Conservation (phyloP, 768 basidiomycete species). For the Xerocomellus chrysenteron region DNA sequence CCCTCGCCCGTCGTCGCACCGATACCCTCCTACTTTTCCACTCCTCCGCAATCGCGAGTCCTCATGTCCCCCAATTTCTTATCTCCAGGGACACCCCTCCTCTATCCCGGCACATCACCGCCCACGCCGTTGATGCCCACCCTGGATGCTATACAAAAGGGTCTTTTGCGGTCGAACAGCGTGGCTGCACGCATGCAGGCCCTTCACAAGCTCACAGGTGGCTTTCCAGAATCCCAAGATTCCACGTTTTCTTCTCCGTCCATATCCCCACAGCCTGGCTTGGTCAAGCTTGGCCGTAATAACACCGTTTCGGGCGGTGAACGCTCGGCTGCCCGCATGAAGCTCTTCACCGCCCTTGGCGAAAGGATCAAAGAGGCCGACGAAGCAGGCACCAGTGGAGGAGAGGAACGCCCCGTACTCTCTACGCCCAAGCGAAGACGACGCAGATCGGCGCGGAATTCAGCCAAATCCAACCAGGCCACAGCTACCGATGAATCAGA, state of each 20-base stretch:
- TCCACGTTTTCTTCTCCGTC: slow-evolving; percentile 49
- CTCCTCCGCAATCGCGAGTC: slow-evolving; percentile 41
- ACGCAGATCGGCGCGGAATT: slow-evolving; percentile 49
- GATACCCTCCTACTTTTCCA: slow-evolving; percentile 56
- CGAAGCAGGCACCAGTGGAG: slow-evolving; percentile 60
- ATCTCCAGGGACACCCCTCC: slow-evolving; percentile 53
- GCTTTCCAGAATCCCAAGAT: slow-evolving; percentile 58
- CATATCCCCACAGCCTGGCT: slow-evolving; percentile 47
- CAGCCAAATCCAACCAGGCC: slow-evolving; percentile 37
- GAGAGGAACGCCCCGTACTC: slow-evolving; percentile 50
- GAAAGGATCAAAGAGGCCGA: slow-evolving; percentile 61
- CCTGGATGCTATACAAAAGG: slow-evolving; percentile 73
- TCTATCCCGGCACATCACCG: slow-evolving; percentile 66
- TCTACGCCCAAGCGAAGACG: slow-evolving; percentile 52
- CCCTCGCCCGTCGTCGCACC: slow-evolving; percentile 42
- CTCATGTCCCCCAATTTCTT: slow-evolving; percentile 47
- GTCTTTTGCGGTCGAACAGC: slow-evolving; percentile 87
- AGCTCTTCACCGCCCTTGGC: slow-evolving; percentile 64
- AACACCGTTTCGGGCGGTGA: slow-evolving; percentile 85
- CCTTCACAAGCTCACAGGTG: slow-evolving; percentile 81
- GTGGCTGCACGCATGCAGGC: slow-evolving; percentile 79
- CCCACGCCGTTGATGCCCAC: slow-evolving; percentile 66
- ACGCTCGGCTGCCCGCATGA: slow-evolving; percentile 66
- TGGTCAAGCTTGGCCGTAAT: slow-evolving; percentile 55
- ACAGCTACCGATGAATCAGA: slow-evolving; percentile 50